A percentile compares a stretch with the other conserved stretches of the same genome.
Evolutionary conservation across 345 rosid genomes (phyloP).

Genomic region (Salix suchowensis): DNA sequence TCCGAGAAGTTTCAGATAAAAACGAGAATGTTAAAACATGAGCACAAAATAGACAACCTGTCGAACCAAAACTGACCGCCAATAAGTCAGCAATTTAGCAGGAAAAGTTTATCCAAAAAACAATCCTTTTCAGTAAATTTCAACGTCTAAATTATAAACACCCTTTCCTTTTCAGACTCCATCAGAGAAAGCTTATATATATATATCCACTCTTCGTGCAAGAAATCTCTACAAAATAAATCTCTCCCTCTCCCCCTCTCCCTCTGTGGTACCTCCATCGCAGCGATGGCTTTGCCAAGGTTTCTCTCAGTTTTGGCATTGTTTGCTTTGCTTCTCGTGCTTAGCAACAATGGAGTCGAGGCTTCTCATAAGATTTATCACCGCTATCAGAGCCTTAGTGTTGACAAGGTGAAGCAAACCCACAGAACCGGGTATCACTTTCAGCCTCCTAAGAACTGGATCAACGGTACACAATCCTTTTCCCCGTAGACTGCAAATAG

Average conservation of each 20-base stretch:
- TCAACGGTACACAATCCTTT: constrained; percentile 50
- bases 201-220: not conserved
- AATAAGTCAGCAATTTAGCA: not conserved
- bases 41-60: too few relatives aligned
- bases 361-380: constrained; percentile 50
- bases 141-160: too few relatives aligned
- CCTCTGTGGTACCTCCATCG: not conserved
- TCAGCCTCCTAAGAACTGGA: constrained; percentile 84
- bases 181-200: not conserved
- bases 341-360: constrained; percentile 26
- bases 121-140: too few relatives aligned
- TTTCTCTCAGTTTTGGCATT: not conserved
- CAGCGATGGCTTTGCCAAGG: not conserved
- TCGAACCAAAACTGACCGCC: too few relatives aligned
- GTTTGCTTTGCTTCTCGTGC: not conserved
- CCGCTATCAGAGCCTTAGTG: constrained; percentile 36
- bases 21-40: too few relatives aligned
- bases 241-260: not conserved
- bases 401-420: constrained; percentile 22
- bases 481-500: not conserved
- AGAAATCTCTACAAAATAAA: not conserved
- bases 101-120: not conserved
- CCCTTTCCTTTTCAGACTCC: not conserved
- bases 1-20: too few relatives aligned
- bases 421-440: constrained; percentile 73